Percentiles rank a stretch among this genome's conserved stretches.
Evolutionary conservation across 2,329 filamentous ascomycete species (phyloP).

Genomic region (Xylaria sp.): DNA sequence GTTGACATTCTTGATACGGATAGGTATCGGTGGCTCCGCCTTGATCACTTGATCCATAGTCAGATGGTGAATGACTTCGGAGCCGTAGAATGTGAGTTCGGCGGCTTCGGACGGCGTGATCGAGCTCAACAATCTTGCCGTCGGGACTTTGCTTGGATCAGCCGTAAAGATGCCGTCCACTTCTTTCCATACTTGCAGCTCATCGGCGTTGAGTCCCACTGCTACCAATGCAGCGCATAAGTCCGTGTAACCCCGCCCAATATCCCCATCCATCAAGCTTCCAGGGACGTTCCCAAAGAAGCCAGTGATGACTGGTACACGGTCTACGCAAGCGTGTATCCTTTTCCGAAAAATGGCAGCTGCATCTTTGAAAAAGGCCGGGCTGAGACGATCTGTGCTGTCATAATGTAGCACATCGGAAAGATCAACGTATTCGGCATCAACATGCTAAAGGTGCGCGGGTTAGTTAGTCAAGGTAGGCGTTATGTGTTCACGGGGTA

Average conservation of each 20-base stretch:
- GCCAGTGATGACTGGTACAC: slow-evolving; percentile 85
- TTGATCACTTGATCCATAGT: slow-evolving; percentile 98
- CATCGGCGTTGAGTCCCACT: slow-evolving; percentile 85
- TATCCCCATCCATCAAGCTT: slow-evolving; percentile 85
- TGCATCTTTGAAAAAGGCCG: slow-evolving; percentile 76
- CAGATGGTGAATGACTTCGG: slow-evolving; percentile 97
- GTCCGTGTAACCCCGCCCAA: slow-evolving; percentile 96
- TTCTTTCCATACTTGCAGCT: slow-evolving; percentile 99
- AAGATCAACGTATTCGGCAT: slow-evolving; percentile 90
- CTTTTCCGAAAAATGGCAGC: slow-evolving; percentile 70
- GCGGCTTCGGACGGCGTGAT: slow-evolving; percentile 96
- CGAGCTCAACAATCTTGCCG: slow-evolving; percentile 84
- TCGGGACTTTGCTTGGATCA: slow-evolving; percentile 89
- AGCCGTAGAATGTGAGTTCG: slow-evolving; percentile 92
- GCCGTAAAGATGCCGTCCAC: slow-evolving; percentile 91
- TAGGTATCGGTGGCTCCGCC: slow-evolving; percentile 80
- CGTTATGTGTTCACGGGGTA: slow-evolving; percentile 4
- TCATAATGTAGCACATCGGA: slow-evolving; percentile 81
- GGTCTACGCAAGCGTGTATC: slow-evolving; percentile 71
- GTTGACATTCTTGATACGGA: slow-evolving; percentile 93
- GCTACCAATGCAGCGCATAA: slow-evolving; percentile 92
- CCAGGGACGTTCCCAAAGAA: slow-evolving; percentile 96
- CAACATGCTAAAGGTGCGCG: slow-evolving; percentile 69
- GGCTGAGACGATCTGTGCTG: slow-evolving; percentile 68
- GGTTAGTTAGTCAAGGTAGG: slow-evolving; percentile 44